Evolutionary conservation across 352 stramenopile species (phyloP).

Genomic region (Globisporangium irregulare): DNA sequence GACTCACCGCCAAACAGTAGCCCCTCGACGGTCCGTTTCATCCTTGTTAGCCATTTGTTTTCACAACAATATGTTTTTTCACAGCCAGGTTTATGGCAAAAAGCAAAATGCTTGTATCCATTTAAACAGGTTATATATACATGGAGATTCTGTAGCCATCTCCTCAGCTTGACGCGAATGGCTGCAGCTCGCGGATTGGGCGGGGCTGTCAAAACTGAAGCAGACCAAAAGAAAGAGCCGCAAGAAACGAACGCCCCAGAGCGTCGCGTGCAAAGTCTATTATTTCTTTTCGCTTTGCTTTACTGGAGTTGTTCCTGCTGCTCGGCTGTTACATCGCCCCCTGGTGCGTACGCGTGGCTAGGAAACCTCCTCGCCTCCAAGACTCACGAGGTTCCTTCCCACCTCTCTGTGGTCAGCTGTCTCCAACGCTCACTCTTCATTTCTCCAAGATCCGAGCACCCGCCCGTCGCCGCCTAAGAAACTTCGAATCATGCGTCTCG

Average conservation of each 20-base stretch:
- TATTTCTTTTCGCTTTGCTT: not conserved
- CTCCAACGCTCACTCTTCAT: slow-evolving; percentile 13
- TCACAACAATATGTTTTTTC: not conserved
- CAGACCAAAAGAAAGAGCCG: not conserved
- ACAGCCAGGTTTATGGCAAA: not conserved
- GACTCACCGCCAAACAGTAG: not conserved
- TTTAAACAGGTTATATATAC: not conserved
- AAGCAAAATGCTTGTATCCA: not conserved
- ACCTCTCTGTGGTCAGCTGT: not conserved
- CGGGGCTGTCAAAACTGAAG: not conserved
- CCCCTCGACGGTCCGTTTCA: not conserved
- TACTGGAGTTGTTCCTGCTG: not conserved
- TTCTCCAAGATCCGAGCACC: not conserved
- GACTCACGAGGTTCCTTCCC: not conserved
- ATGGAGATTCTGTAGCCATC: not conserved
- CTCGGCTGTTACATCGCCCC: not conserved
- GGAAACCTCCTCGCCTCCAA: not conserved
- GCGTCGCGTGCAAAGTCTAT: not conserved
- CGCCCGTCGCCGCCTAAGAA: not conserved
- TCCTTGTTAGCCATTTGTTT: not conserved
- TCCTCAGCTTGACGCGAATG: not conserved
- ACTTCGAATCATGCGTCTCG: slow-evolving; percentile 12
- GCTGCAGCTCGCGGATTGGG: not conserved
- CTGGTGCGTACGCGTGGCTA: no score
- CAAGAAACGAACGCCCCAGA: not conserved